A percentile compares a stretch with the other conserved stretches of the same genome.
phyloP scores from a whole-genome alignment of 2,329 filamentous ascomycete species.

The Colletotrichum destructivum region DNA sequence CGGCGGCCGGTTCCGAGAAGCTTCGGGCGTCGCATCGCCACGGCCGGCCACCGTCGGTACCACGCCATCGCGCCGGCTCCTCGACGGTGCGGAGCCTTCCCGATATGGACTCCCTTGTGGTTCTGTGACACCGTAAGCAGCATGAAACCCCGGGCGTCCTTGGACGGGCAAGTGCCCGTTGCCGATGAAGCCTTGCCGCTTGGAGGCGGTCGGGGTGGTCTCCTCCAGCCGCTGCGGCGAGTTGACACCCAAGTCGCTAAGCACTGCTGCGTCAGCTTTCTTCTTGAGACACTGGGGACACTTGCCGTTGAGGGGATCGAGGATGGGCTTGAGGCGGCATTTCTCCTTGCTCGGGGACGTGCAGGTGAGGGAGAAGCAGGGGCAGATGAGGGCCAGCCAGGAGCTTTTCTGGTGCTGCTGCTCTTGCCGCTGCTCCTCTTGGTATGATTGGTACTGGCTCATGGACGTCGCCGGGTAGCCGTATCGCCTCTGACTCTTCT shows the following conservation, averaged over 20 bases:
- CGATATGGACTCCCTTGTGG: neutral
- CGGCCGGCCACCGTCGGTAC: neutral
- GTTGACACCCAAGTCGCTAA: conserved; percentile 1
- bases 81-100: neutral
- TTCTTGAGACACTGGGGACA: conserved; percentile 26
- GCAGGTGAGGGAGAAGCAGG: conserved; percentile 9
- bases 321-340: conserved; percentile 2
- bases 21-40: too few species aligned
- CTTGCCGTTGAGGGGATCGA: conserved; percentile 5
- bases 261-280: conserved; percentile 10
- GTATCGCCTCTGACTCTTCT: neutral
- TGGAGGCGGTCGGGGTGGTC: neutral
- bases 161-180: neutral
- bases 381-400: conserved; percentile 22
- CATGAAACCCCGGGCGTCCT: neutral
- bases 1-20: neutral
- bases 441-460: neutral
- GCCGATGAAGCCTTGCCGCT: conserved; percentile 6
- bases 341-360: neutral
- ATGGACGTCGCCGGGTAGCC: neutral
- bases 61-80: neutral
- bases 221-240: neutral
- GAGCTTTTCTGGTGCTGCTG: neutral
- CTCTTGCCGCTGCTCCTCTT: neutral
- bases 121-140: conserved; percentile 7